Percentiles rank a stretch among this genome's conserved stretches.
Conservation (phyloP, 2,329 filamentous ascomycete genomes). For the Epichloe sibirici region DNA sequence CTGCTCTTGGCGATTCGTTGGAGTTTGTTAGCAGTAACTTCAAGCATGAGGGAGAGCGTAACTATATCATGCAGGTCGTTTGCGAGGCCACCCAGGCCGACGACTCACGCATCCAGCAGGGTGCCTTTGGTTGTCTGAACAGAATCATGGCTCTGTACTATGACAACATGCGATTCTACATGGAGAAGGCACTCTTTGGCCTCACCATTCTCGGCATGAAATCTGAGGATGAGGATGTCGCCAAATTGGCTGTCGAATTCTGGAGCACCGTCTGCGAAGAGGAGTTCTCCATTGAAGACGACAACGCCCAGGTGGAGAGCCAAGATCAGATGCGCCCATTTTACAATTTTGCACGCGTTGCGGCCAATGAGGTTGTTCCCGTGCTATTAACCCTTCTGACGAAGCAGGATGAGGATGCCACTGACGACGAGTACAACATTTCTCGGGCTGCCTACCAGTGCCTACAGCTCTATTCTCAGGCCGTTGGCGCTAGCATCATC, state of each 20-base stretch:
- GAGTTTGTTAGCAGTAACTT: constrained; percentile 98
- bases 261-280: constrained; percentile 99
- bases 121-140: constrained; percentile 93
- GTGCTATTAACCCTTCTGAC: constrained; percentile 80
- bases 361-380: constrained; percentile 86
- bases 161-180: constrained; percentile 99
- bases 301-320: constrained; percentile 68
- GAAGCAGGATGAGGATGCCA: constrained; percentile 94
- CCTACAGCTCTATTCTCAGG: constrained; percentile 87
- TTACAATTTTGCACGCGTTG: constrained; percentile 91
- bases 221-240: constrained; percentile 91
- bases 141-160: constrained; percentile 98
- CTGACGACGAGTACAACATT: constrained; percentile 95
- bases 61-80: constrained; percentile 99
- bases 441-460: constrained; percentile 94
- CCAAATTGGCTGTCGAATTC: constrained; percentile 96
- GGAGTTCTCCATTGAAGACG: constrained; percentile 94
- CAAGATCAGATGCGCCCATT: constrained; percentile 78
- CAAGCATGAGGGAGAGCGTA: constrained; percentile 96
- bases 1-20: constrained; percentile 86
- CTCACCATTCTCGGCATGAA: constrained; percentile 98
- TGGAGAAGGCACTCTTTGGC: constrained; percentile 98
- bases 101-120: constrained; percentile 85
- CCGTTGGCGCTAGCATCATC: constrained; percentile 74
- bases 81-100: constrained; percentile 95